Percentiles rank a stretch among this genome's conserved stretches.
Conservation (phyloP, 78 protist species). For the Dictyostelium brefeldianum region DNA sequence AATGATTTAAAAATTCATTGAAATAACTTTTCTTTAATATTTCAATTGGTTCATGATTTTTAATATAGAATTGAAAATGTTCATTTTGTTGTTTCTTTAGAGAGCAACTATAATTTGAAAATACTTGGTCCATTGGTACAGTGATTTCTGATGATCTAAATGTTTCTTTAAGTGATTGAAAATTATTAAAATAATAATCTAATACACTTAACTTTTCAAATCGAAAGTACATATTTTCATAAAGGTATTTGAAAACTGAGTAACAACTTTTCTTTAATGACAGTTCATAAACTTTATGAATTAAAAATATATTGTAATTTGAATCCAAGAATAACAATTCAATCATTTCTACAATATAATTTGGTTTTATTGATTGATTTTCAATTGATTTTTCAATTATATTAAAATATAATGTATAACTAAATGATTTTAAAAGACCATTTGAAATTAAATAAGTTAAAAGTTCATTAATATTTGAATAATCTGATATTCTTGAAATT, state of each 20-base stretch:
- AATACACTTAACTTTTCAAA: not conserved
- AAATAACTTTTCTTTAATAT: not conserved
- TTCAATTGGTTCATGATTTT: conserved; percentile 15
- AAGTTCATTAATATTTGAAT: not conserved
- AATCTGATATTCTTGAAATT: no score
- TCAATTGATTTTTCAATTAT: conserved; percentile 12
- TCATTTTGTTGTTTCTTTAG: not conserved
- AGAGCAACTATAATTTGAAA: not conserved
- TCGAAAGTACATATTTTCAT: not conserved
- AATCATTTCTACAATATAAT: not conserved
- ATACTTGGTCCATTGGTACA: not conserved
- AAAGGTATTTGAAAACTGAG: not conserved
- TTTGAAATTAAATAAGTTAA: not conserved
- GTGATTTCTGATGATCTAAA: not conserved
- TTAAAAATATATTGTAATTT: conserved; percentile 11
- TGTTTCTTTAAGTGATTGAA: not conserved
- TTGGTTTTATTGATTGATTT: not conserved
- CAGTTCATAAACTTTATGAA: not conserved
- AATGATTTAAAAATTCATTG: conserved; percentile 7
- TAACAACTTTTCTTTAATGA: not conserved
- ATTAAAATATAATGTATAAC: not conserved
- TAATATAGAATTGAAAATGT: not conserved
- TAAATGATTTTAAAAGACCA: not conserved
- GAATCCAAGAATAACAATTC: not conserved
- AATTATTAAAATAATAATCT: not conserved